Conservation (phyloP, 768 basidiomycete genomes). For the button mushroom (Agaricus bisporus) region DNA sequence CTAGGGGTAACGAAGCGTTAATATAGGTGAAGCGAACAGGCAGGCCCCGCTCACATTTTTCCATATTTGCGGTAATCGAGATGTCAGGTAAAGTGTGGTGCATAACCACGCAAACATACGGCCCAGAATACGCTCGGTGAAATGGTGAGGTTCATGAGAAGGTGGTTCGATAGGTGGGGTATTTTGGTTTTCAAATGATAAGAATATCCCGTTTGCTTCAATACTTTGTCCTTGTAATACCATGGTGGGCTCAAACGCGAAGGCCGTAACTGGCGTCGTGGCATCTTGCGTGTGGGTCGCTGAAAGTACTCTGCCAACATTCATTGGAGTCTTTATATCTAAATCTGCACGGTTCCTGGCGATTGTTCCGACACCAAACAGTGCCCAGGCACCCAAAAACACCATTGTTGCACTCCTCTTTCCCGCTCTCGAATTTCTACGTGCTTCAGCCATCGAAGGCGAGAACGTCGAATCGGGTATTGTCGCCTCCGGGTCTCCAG, state of each 20-base stretch:
- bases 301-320: slow-evolving; percentile 45
- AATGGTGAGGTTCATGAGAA: slow-evolving; percentile 17
- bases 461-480: neutral
- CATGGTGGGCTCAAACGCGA: neutral
- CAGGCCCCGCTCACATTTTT: slow-evolving; percentile 71
- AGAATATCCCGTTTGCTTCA: neutral
- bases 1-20: slow-evolving; percentile 30
- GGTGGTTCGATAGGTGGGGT: slow-evolving; percentile 1
- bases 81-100: slow-evolving; percentile 88
- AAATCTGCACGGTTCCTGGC: slow-evolving; percentile 23
- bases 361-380: slow-evolving; percentile 63
- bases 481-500: slow-evolving; percentile 17
- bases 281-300: neutral
- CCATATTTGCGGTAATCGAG: slow-evolving; percentile 96
- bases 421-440: slow-evolving; percentile 56
- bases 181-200: slow-evolving; percentile 3
- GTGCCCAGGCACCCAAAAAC: slow-evolving; percentile 70
- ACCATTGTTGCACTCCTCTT: slow-evolving; percentile 73
- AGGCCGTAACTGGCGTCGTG: neutral
- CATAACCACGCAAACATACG: slow-evolving; percentile 94
- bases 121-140: slow-evolving; percentile 66
- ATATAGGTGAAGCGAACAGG: neutral
- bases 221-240: neutral
- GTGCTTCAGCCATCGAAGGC: slow-evolving; percentile 16
- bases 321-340: slow-evolving; percentile 20